Percentiles rank a stretch among this genome's conserved stretches.
These are phyloP conservation scores for Solanum okadae DNA, from an alignment of 257 asterid species.

Conservation along the genomic window DNA sequence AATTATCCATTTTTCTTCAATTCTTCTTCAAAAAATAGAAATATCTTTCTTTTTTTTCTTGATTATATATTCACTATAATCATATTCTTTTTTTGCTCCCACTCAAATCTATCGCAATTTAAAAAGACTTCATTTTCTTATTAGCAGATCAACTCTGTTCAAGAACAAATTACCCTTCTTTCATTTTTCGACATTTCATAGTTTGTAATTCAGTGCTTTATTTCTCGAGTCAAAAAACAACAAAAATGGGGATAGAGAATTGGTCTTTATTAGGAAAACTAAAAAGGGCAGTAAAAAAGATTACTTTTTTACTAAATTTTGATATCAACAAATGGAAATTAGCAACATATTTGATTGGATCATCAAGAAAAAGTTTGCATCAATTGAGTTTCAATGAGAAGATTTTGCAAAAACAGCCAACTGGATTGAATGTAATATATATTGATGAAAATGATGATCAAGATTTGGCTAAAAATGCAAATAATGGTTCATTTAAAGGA, in stretches of 20 bases:
- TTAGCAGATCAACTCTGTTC: neutral
- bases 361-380: neutral
- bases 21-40: neutral
- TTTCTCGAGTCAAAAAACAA: neutral
- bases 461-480: neutral
- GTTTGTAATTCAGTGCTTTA: neutral
- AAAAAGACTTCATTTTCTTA: neutral
- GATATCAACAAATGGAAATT: constrained; percentile 47
- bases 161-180: neutral
- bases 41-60: neutral
- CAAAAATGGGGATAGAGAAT: constrained; percentile 25
- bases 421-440: constrained; percentile 38
- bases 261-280: constrained; percentile 50
- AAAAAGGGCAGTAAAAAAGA: constrained; percentile 70
- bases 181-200: neutral
- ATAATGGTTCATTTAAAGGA: neutral
- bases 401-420: neutral
- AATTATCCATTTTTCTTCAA: neutral
- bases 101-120: rapidly evolving
- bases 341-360: constrained; percentile 30
- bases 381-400: constrained; percentile 54
- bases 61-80: neutral
- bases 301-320: constrained; percentile 44
- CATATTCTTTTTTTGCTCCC: neutral
- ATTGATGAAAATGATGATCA: neutral